Percentiles rank a stretch among this genome's conserved stretches.
These are phyloP conservation scores for Bromus sterilis DNA, from an alignment of 176 grass and related monocot genomes.

Conservation along the genomic window DNA sequence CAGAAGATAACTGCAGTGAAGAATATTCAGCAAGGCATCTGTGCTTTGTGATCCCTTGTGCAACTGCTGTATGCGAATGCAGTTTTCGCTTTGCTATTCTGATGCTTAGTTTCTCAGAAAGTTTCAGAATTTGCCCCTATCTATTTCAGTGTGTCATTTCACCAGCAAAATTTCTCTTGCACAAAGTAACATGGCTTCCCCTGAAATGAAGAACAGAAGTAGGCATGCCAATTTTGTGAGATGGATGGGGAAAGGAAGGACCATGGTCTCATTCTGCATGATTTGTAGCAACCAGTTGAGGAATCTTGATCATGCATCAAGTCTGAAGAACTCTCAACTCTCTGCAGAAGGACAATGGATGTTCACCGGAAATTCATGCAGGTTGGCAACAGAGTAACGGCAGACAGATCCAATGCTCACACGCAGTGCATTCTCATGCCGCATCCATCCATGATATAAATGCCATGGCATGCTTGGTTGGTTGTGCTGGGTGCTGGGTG, in stretches of 20 bases:
- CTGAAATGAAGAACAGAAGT: neutral
- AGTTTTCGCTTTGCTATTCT: neutral
- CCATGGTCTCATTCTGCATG: neutral
- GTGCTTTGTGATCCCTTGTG: neutral
- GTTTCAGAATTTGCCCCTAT: neutral
- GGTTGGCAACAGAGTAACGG: neutral
- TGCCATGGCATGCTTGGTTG: neutral
- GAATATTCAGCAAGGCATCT: neutral
- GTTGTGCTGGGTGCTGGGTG: no score
- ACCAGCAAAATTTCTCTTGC: neutral
- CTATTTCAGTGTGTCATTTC: neutral
- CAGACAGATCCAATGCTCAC: neutral
- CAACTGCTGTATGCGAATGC: neutral
- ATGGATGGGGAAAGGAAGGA: neutral
- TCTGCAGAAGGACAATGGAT: no score
- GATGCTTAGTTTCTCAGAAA: neutral
- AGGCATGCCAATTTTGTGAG: conserved; percentile 13
- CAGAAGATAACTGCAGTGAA: neutral
- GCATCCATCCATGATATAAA: conserved; percentile 1
- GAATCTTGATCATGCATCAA: conserved; percentile 7
- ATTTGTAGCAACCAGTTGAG: no score
- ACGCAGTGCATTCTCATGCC: neutral
- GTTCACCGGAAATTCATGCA: neutral
- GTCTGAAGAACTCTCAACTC: neutral
- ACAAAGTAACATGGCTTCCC: no score